A percentile compares a stretch with the other conserved stretches of the same genome.
Evolutionary conservation across 257 asterid species (phyloP).

Genomic region (Penstemon eatonii): DNA sequence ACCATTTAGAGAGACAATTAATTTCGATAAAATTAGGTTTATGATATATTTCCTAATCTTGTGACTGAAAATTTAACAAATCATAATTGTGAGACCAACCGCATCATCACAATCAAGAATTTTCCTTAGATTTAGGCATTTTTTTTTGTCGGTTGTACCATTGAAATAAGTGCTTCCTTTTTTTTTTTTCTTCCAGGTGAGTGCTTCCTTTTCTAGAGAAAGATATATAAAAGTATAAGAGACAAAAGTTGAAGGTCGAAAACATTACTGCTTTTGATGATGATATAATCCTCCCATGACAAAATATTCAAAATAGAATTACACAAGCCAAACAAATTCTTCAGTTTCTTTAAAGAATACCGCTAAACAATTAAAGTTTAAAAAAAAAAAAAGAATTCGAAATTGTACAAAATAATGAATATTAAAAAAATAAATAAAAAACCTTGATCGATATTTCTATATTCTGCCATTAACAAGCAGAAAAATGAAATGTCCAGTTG

Average conservation of each 20-base stretch:
- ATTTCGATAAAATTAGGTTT: no score
- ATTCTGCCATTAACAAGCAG: background rate
- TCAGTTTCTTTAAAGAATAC: background rate
- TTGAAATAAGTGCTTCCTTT: conserved; percentile 17
- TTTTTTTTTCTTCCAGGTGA: background rate
- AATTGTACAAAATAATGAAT: conserved; percentile 6
- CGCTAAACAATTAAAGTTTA: conserved; percentile 12
- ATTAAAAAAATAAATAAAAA: background rate
- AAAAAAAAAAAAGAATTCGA: conserved; percentile 12
- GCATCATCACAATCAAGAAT: background rate
- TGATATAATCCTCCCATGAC: background rate
- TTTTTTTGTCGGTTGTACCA: background rate
- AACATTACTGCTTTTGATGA: background rate
- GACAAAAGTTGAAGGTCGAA: background rate
- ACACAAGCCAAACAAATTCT: conserved; percentile 22
- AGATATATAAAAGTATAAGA: background rate
- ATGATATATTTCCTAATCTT: no score
- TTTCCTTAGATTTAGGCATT: no score
- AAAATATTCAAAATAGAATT: conserved; percentile 19
- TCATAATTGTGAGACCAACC: background rate
- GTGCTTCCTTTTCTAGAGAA: conserved; percentile 21
- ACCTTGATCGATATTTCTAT: background rate
- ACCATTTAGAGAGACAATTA: no score
- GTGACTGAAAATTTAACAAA: no score
- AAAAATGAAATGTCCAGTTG: conserved; percentile 29